A percentile compares a stretch with the other conserved stretches of the same genome.
phyloP scores from a whole-genome alignment of 306 rosid species.

The Amphicarpaea edgeworthii region DNA sequence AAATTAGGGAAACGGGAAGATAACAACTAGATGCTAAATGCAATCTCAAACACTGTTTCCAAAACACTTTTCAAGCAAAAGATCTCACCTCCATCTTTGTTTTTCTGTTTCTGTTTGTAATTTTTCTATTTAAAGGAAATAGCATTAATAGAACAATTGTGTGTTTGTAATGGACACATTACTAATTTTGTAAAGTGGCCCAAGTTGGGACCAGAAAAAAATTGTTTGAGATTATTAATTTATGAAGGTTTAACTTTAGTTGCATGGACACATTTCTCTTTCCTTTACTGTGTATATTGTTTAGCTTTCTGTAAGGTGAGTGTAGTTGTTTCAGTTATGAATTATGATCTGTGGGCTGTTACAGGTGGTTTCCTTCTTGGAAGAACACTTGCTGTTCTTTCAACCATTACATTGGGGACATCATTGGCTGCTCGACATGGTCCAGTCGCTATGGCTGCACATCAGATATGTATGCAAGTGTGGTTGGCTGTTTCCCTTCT shows the following conservation, averaged over 20 bases:
- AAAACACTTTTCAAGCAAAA: background rate
- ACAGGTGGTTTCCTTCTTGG: conserved; percentile 93
- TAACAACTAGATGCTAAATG: conserved; percentile 32
- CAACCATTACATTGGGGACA: conserved; percentile 90
- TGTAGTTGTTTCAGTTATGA: conserved; percentile 32
- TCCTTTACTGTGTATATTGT: conserved; percentile 11
- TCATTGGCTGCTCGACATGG: conserved; percentile 98
- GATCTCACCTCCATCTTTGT: background rate
- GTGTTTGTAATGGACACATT: conserved; percentile 4
- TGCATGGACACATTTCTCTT: background rate
- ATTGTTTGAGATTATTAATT: background rate
- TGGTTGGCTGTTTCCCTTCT: conserved; percentile 99
- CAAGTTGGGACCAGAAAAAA: background rate
- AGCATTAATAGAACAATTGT: conserved; percentile 10
- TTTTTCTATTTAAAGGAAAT: conserved; percentile 13
- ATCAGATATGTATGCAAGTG: conserved; percentile 97
- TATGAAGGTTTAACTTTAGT: background rate
- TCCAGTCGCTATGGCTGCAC: conserved; percentile 98
- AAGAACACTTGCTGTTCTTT: conserved; percentile 89
- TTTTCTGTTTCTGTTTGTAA: conserved; percentile 9
- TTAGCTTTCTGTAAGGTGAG: conserved; percentile 45
- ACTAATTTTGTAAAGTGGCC: background rate
- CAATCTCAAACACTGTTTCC: conserved; percentile 21
- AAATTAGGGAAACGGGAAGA: conserved; percentile 21
- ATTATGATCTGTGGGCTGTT: conserved; percentile 45